phyloP scores from a whole-genome alignment of 2,329 filamentous ascomycete genomes.

The Arthrobotrys sinensis region DNA sequence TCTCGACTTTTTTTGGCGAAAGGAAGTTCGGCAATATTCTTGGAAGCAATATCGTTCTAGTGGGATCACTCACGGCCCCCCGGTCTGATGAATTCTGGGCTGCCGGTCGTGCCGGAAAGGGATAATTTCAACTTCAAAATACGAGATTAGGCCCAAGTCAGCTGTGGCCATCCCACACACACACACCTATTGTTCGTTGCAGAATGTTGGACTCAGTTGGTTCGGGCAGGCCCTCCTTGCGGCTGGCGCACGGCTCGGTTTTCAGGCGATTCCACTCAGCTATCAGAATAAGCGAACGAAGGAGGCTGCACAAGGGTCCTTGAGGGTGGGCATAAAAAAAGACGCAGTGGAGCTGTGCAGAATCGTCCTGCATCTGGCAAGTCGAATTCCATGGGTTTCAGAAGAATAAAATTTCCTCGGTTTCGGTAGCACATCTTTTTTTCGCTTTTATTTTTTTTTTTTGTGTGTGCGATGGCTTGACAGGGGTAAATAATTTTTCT shows the following conservation, averaged over 20 bases:
- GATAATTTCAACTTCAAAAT: constrained; percentile 33
- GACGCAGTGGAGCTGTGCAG: constrained; percentile 52
- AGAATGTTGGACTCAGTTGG: constrained; percentile 41
- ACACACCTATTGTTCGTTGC: constrained; percentile 29
- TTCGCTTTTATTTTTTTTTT: constrained; percentile 16
- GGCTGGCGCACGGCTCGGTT: constrained; percentile 59
- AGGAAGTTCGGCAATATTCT: constrained; percentile 33
- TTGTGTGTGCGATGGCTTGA: constrained; percentile 25
- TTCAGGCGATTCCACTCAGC: constrained; percentile 59
- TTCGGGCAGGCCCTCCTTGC: constrained; percentile 49
- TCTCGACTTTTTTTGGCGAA: constrained; percentile 26
- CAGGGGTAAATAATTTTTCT: constrained; percentile 43
- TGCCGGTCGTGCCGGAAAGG: constrained; percentile 41
- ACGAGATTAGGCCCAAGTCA: constrained; percentile 48
- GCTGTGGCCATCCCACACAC: constrained; percentile 26
- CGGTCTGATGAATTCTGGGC: constrained; percentile 50
- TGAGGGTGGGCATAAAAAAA: constrained; percentile 43
- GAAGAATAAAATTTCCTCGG: constrained; percentile 43
- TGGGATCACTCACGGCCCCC: constrained; percentile 22
- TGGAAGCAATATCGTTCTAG: constrained; percentile 28
- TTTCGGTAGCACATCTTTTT: constrained; percentile 35
- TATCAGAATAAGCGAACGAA: constrained; percentile 58
- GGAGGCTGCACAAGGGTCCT: constrained; percentile 49
- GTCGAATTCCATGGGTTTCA: constrained; percentile 45
- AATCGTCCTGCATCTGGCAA: constrained; percentile 44